A percentile compares a stretch with the other conserved stretches of the same genome.
These are phyloP conservation scores for Rugonectria rugulosa DNA, from an alignment of 2,329 filamentous ascomycete genomes.

Conservation along the genomic window DNA sequence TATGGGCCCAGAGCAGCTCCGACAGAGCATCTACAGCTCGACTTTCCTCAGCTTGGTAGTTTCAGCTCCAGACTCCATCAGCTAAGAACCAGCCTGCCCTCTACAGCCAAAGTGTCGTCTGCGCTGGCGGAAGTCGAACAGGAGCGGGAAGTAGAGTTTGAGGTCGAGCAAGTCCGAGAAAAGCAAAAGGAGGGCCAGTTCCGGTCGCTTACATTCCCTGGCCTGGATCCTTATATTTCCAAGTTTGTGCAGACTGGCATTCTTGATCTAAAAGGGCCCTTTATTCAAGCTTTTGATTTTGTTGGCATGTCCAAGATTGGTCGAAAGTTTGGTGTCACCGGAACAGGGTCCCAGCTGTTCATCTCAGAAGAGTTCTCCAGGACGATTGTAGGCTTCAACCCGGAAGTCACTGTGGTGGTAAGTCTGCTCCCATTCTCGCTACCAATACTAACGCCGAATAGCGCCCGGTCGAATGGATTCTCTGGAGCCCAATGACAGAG, in stretches of 20 bases:
- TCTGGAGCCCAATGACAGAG: conserved; percentile 58
- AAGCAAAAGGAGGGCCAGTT: conserved; percentile 55
- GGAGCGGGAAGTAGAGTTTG: conserved; percentile 65
- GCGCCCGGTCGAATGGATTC: conserved; percentile 66
- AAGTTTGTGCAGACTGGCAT: conserved; percentile 13
- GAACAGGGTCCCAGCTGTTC: conserved; percentile 31
- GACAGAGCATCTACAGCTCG: conserved; percentile 11
- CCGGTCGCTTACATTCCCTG: conserved; percentile 49
- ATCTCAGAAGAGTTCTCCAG: conserved; percentile 42
- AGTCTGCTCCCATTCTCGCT: conserved; percentile 5
- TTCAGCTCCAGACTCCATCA: not conserved
- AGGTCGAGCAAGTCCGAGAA: conserved; percentile 65
- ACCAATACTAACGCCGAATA: conserved; percentile 36
- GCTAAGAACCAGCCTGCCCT: not conserved
- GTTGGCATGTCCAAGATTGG: conserved; percentile 44
- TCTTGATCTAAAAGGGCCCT: conserved; percentile 1
- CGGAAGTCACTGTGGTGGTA: not conserved
- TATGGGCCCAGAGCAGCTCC: conserved; percentile 52
- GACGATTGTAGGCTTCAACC: not conserved
- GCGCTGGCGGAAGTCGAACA: conserved; percentile 67
- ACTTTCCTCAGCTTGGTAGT: not conserved
- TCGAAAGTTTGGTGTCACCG: conserved; percentile 42
- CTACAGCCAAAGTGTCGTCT: conserved; percentile 46
- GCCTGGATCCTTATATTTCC: conserved; percentile 56
- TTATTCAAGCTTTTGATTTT: conserved; percentile 48